Conservation (phyloP, 148 eudicot species). For the Tetragonia tetragonoides region DNA sequence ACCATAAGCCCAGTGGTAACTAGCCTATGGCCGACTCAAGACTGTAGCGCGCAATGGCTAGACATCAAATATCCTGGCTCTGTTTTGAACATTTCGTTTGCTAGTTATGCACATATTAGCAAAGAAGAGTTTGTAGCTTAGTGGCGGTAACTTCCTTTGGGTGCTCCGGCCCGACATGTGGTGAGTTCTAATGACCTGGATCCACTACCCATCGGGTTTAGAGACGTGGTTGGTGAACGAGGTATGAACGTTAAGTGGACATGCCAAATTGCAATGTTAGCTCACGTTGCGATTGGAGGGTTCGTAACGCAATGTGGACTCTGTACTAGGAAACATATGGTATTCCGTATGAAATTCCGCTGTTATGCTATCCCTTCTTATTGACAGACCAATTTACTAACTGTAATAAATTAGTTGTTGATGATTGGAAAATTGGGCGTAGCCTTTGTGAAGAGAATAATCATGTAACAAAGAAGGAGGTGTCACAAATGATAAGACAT, state of each 20-base stretch:
- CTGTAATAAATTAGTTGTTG: slow-evolving; percentile 30
- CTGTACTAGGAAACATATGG: slow-evolving; percentile 22
- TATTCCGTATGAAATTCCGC: slow-evolving; percentile 22
- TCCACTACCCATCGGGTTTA: neutral
- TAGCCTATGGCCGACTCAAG: slow-evolving; percentile 58
- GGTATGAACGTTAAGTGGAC: slow-evolving; percentile 5
- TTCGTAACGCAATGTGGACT: slow-evolving; percentile 32
- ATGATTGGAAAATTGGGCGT: slow-evolving; percentile 30
- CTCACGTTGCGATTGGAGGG: slow-evolving; percentile 29
- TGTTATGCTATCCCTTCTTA: slow-evolving; percentile 31
- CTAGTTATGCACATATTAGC: slow-evolving; percentile 49
- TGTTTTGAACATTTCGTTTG: slow-evolving; percentile 58
- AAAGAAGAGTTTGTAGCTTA: slow-evolving; percentile 24
- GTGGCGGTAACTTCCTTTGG: slow-evolving; percentile 49
- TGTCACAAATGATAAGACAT: slow-evolving; percentile 5
- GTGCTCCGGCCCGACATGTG: slow-evolving; percentile 42
- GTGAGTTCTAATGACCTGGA: slow-evolving; percentile 4
- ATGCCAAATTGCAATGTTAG: neutral
- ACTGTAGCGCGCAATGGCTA: slow-evolving; percentile 58
- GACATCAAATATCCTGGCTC: slow-evolving; percentile 40
- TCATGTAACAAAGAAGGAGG: slow-evolving; percentile 22
- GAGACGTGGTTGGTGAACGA: neutral
- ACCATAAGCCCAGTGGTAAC: slow-evolving; percentile 43
- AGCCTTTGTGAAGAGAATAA: slow-evolving; percentile 25
- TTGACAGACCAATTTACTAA: slow-evolving; percentile 32